Evolutionary conservation across 345 rosid species (phyloP), one percentile per base, ranked within the genome.

Genomic region (Mangifera indica): DNA sequence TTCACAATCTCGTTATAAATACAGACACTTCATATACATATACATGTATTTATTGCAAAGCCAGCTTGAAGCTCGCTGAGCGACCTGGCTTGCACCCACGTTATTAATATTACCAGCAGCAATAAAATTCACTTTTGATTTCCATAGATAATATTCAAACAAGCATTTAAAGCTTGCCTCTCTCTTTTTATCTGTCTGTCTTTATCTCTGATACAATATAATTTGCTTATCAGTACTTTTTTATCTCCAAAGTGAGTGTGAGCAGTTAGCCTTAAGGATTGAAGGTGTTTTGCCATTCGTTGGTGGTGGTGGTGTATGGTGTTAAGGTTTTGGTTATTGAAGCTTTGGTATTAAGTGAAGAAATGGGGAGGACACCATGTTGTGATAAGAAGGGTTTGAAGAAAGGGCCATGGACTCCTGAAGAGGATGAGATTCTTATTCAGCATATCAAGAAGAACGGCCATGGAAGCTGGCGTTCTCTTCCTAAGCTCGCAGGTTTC

Each of bases 341-440:
- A 32, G 5, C 18, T 5, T 18, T 71, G 51, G 32, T 56, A 34
- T 74, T 60, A 56, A 51, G 70, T 17, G 14, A 20, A 55, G 57
- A 52, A 72, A 55, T 94, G 98, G 97, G 97, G 46, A 92, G 95
- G 83, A 85, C 88, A 34, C 97, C 97, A 10, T 87, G 93, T 67
- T 91, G 97, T 82, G 97, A 89, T 61, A 88, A 89, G 82, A 90
- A 81, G 52, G 95, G 91, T 49, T 79, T 94, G 72, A 94, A 92
- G 85, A 94, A 90, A 84, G 98, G 98, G 77, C 98, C 97, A 17
- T 94, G 98, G 98, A 87, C 92, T 11, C 83, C 98, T 60, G 97
- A 91, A 72, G 98, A 93, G 87, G 98, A 93, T 74, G 90, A 89
- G 80, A 77, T 87, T 77, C 94, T 94, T 40, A 76, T 90, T 25